phyloP scores from a whole-genome alignment of 257 asterid genomes.

The Ehretia macrophylla region DNA sequence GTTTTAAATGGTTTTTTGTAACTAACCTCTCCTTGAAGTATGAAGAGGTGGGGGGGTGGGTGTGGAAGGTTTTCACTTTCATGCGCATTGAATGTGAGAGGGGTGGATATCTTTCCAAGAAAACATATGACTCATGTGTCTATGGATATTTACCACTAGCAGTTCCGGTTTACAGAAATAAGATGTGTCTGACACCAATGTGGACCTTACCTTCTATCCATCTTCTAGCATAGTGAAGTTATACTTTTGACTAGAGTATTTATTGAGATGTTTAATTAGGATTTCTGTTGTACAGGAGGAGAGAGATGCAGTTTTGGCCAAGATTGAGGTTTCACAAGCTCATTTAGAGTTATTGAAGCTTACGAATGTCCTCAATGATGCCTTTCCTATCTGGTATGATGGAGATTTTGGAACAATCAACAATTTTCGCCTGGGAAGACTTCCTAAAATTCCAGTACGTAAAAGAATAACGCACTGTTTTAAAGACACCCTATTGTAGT shows the following conservation, averaged over 20 bases:
- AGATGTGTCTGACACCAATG: too few relatives aligned
- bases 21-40: too few relatives aligned
- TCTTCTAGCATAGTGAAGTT: neutral
- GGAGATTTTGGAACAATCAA: constrained; percentile 98
- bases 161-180: too few relatives aligned
- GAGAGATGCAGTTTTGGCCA: constrained; percentile 84
- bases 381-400: constrained; percentile 90
- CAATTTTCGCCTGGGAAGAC: constrained; percentile 95
- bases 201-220: too few relatives aligned
- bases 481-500: neutral
- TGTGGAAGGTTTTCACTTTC: too few relatives aligned
- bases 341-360: constrained; percentile 81
- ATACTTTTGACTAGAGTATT: neutral
- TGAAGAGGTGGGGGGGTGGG: too few relatives aligned
- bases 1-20: too few relatives aligned
- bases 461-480: neutral
- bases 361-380: constrained; percentile 87
- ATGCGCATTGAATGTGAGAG: too few relatives aligned
- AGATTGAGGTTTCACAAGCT: constrained; percentile 96
- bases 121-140: too few relatives aligned
- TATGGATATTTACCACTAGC: too few relatives aligned
- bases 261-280: neutral
- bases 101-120: too few relatives aligned
- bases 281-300: constrained; percentile 60
- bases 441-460: constrained; percentile 80